Evolutionary conservation across 305 asterid genomes (phyloP), one percentile per base, ranked within the genome.

Genomic region (Lippia alba): DNA sequence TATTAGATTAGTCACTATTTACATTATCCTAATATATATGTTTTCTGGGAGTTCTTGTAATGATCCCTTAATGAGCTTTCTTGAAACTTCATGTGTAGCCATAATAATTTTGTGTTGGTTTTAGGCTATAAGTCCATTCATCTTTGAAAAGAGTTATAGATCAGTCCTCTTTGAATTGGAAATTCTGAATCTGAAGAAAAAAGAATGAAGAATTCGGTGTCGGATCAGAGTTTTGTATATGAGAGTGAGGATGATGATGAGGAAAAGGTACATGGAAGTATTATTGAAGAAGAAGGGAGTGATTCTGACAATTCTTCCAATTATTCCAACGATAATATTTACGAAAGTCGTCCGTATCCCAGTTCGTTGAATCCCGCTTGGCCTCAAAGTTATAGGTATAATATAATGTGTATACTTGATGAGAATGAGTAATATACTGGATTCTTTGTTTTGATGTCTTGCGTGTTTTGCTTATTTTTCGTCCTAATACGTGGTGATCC

Each of bases 351-450:
- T 5, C 86, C 75, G 8, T 83, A 80, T 41, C 74, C 82, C 11
- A 79, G 77, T 66, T 87, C 92, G 11, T 41, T 80, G 73, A 75
- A 74, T 54, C 67, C 87, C 32, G 60, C 88, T 51, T 91, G 97
- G 97, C 96, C 97, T 82, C 97, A 91, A 68, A 91, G 97, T 87
- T 91, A 89, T 72, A 84, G 96, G 97, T 87, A 72, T 6, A 46
- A 19, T 4, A 3, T 34, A 34, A 2, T 5, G 9, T 36, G 6
- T 36, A 36, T 36, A 36, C 41, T 36, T 36, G 41, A 4, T 36
- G 41, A 36, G 41, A 4, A 53, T 60, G 12, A 49, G 7, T n/a
- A 20, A 6, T 44, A 17, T 36, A 36, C 41, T 15, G 19, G 6
- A 17, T 16, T 16, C 4, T 50, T 49, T 51, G 15, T 45, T 46